These are phyloP conservation scores for Aspergillus sp. DNA, from an alignment of 2,329 filamentous ascomycete genomes.

Conservation along the genomic window DNA sequence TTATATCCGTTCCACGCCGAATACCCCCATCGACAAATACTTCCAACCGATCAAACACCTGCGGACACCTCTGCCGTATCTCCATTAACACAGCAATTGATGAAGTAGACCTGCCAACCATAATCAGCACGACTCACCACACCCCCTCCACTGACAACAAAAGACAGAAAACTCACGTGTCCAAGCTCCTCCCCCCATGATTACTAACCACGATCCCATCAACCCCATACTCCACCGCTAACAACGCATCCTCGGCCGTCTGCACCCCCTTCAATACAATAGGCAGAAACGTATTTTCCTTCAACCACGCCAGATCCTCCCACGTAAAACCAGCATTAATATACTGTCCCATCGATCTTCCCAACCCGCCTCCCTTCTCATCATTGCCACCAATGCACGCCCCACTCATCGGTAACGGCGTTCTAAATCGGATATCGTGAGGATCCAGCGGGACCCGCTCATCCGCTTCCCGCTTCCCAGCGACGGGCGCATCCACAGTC, in stretches of 20 bases:
- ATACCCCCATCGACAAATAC: slow-evolving; percentile 59
- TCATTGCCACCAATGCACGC: slow-evolving; percentile 49
- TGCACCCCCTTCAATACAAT: slow-evolving; percentile 61
- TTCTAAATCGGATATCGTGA: slow-evolving; percentile 45
- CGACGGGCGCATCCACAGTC: slow-evolving; percentile 59
- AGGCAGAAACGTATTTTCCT: slow-evolving; percentile 50
- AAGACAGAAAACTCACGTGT: slow-evolving; percentile 36
- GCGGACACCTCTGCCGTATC: slow-evolving; percentile 52
- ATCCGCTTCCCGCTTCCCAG: slow-evolving; percentile 59
- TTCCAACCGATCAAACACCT: slow-evolving; percentile 53
- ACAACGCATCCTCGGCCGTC: slow-evolving; percentile 56
- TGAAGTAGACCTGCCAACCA: slow-evolving; percentile 37
- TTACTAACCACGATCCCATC: slow-evolving; percentile 61
- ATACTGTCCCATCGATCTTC: slow-evolving; percentile 55
- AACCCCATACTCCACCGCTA: slow-evolving; percentile 52
- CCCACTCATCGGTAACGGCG: slow-evolving; percentile 45
- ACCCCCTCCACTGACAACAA: not conserved
- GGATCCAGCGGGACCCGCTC: slow-evolving; percentile 52
- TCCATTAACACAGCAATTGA: slow-evolving; percentile 56
- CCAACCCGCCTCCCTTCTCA: slow-evolving; percentile 56
- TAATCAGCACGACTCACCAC: not conserved
- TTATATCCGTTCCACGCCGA: slow-evolving; percentile 55
- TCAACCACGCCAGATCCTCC: slow-evolving; percentile 58
- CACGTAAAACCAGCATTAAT: slow-evolving; percentile 56
- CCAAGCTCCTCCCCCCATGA: slow-evolving; percentile 59